Conservation (phyloP, 83 land plant species). For the Thuja plicata region DNA sequence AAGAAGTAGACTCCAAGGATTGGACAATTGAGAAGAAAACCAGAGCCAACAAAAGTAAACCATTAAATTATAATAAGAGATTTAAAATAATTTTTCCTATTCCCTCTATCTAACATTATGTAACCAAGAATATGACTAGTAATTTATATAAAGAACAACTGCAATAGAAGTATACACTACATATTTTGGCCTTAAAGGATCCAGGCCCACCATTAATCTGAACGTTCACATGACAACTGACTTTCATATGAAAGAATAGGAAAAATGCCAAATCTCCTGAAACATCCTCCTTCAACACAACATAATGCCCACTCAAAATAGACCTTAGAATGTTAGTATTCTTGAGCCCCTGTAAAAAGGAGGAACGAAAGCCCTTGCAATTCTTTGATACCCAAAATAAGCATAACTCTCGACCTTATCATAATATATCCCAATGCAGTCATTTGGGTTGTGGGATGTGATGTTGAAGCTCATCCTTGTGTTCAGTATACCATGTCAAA, state of each 20-base stretch:
- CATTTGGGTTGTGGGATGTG: constrained; percentile 47
- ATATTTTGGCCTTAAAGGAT: neutral
- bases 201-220: neutral
- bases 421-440: constrained; percentile 43
- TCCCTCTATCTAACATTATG: too few species aligned
- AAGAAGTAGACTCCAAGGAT: too few species aligned
- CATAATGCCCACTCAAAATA: constrained; percentile 14
- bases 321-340: constrained; percentile 31
- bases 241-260: constrained; percentile 30
- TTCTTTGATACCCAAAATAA: constrained; percentile 27
- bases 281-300: constrained; percentile 17
- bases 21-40: too few species aligned
- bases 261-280: constrained; percentile 16
- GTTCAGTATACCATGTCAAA: neutral
- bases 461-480: constrained; percentile 33
- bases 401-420: constrained; percentile 32
- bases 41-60: too few species aligned
- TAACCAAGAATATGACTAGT: too few species aligned
- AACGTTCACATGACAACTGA: constrained; percentile 34
- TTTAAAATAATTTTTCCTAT: too few species aligned
- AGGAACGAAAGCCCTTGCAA: constrained; percentile 11
- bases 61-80: too few species aligned
- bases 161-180: neutral
- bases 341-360: constrained; percentile 53
- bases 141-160: too few species aligned